These are phyloP conservation scores for Microdochium nivale DNA, from an alignment of 2,329 filamentous ascomycete species.

Conservation along the genomic window DNA sequence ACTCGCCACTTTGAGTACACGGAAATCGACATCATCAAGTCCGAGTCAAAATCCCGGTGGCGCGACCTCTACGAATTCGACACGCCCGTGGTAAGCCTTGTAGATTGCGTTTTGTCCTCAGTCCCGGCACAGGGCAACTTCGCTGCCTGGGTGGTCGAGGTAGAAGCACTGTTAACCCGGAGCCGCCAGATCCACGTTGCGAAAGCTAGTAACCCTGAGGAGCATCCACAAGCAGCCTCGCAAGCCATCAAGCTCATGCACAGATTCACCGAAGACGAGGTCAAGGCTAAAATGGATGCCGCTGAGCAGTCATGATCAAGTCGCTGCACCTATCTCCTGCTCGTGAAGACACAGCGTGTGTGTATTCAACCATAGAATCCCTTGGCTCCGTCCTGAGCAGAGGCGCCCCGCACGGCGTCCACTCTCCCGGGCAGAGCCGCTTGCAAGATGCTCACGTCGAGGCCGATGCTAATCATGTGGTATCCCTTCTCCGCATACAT, in stretches of 20 bases:
- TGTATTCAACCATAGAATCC: slow-evolving; percentile 26
- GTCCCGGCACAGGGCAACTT: no score
- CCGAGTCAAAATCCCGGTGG: slow-evolving; percentile 52
- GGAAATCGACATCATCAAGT: slow-evolving; percentile 61
- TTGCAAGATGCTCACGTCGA: slow-evolving; percentile 45
- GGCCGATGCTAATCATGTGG: slow-evolving; percentile 51
- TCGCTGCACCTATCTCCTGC: not conserved
- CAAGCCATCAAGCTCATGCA: slow-evolving; percentile 70
- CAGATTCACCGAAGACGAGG: slow-evolving; percentile 58
- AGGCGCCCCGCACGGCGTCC: slow-evolving; percentile 33
- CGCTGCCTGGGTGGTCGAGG: not conserved
- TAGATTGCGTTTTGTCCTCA: not conserved
- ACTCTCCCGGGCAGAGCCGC: slow-evolving; percentile 35
- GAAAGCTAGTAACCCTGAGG: slow-evolving; percentile 40
- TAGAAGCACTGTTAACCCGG: not conserved
- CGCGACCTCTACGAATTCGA: slow-evolving; percentile 72
- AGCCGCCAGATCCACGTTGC: slow-evolving; percentile 51
- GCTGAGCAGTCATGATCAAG: slow-evolving; percentile 22
- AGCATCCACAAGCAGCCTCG: slow-evolving; percentile 43
- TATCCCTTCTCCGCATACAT: slow-evolving; percentile 47
- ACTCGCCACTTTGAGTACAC: slow-evolving; percentile 57
- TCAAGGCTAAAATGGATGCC: slow-evolving; percentile 60
- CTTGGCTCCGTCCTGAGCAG: slow-evolving; percentile 24
- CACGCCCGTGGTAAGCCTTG: slow-evolving; percentile 60
- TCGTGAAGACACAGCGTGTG: not conserved